Conservation (phyloP, 768 basidiomycete species). For the Lanmaoa rubissima region DNA sequence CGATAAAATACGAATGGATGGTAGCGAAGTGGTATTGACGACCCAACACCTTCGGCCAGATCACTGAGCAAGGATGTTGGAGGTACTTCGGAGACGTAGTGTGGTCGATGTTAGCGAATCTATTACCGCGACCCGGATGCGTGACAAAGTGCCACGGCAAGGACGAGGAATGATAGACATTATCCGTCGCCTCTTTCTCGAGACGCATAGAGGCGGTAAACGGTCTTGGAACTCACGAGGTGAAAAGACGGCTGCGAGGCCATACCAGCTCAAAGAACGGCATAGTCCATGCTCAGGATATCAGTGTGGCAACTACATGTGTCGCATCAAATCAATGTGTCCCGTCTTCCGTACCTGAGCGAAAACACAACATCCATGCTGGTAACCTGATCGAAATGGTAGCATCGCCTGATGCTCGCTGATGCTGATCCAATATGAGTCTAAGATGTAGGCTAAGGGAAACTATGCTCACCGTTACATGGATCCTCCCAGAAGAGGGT, state of each 20-base stretch:
- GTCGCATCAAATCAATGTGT: neutral
- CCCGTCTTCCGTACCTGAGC: neutral
- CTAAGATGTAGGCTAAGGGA: no score
- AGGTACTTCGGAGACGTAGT: no score
- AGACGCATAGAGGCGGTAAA: conserved; percentile 13
- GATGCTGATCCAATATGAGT: neutral
- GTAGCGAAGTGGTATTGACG: no score
- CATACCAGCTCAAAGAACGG: neutral
- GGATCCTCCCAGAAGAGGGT: neutral
- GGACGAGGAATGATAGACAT: no score
- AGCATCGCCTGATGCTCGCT: neutral
- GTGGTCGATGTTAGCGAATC: conserved; percentile 42
- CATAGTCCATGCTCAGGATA: neutral
- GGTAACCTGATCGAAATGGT: neutral
- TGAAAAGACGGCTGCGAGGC: conserved; percentile 25
- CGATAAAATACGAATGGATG: no score
- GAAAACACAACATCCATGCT: neutral
- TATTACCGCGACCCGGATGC: conserved; percentile 86
- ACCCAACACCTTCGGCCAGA: no score
- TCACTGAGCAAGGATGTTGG: no score
- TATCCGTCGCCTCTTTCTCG: neutral
- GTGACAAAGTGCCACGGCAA: conserved; percentile 41
- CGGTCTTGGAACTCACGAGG: conserved; percentile 28
- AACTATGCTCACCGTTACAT: neutral
- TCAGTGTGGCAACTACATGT: neutral